Evolutionary conservation across 371 early-diverging fungal species (phyloP), one percentile per base, ranked within the genome.

Genomic region (Saksenaea vasiformis): DNA sequence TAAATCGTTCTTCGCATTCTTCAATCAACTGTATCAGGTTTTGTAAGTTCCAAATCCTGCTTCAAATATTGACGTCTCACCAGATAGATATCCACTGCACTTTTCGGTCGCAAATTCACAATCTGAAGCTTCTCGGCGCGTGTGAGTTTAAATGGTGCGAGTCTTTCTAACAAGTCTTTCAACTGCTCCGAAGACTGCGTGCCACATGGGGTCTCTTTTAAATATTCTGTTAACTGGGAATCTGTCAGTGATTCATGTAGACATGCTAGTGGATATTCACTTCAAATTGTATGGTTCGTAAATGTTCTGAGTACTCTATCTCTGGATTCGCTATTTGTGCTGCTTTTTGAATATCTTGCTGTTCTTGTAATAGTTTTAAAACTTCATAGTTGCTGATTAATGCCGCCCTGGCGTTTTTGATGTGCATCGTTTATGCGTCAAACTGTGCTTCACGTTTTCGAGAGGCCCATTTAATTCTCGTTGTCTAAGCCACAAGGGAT

Each of bases 341-440:
- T 26, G 69, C 65, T 65, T 78, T 80, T 67, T 80, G 83, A 10
- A 59, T 57, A 35, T 61, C 69, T 55, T 78, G 78, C 56, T 71
- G 74, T 58, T 87, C 88, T 65, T 78, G 64, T 17, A 89, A 68
- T 22, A 89, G 70, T 13, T 58, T 60, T 5, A 86, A 65, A 13
- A 85, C 86, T 72, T 89, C 89, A 66, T 81, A 86, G 68, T 89
- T 89, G 55, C 78, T 78, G n/a, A 89, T 70, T 55, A 86, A 65
- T 1, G 86, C 87, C 22, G 83, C 73, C 64, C 85, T 71, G 9
- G 79, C 70, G 31, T 82, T 73, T 28, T 85, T 66, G 26, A 88
- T 76, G 54, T 83, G 78, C 88, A 87, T 87, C 22, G 58, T 54
- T 34, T 47, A 47, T 22, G 39, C 39, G 39, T 14, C 5, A 39